Evolutionary conservation across 2,329 filamentous ascomycete genomes (phyloP).

Genomic region (Teratosphaeria pseudoeucalypti): DNA sequence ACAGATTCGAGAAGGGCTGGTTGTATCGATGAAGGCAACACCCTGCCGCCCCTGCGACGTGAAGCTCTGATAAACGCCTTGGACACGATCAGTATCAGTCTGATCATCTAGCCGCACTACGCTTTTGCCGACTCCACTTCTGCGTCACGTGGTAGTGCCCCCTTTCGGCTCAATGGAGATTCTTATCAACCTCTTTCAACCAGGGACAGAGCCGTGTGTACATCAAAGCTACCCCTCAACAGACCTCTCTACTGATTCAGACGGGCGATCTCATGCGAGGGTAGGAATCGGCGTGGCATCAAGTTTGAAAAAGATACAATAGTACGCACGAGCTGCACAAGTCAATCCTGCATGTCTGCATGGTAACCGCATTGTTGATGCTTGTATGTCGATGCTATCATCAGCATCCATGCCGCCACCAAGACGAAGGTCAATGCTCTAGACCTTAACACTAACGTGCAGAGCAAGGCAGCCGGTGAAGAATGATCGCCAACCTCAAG

Average conservation of each 20-base stretch:
- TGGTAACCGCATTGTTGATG: neutral
- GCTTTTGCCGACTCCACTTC: conserved; percentile 3
- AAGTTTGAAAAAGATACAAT: neutral
- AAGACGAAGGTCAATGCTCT: neutral
- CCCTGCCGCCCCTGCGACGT: neutral
- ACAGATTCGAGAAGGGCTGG: conserved; percentile 19
- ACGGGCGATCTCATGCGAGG: neutral
- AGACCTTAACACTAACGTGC: neutral
- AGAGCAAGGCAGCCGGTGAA: neutral
- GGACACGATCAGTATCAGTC: too few relatives aligned
- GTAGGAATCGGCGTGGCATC: neutral
- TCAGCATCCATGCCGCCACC: too few relatives aligned
- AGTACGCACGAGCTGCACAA: neutral
- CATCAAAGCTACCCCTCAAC: neutral
- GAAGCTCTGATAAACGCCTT: neutral
- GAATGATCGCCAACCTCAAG: neutral
- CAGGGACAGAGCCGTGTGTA: neutral
- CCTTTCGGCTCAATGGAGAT: conserved; percentile 4
- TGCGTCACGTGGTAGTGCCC: conserved; percentile 10
- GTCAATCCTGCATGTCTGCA: neutral
- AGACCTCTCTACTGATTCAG: neutral
- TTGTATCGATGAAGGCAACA: conserved; percentile 15
- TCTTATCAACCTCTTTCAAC: neutral
- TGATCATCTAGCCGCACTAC: neutral
- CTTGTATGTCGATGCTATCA: too few relatives aligned